Conservation (phyloP, 1,139 yeast species). For the Zhuliangozyma parablackwelliae region DNA sequence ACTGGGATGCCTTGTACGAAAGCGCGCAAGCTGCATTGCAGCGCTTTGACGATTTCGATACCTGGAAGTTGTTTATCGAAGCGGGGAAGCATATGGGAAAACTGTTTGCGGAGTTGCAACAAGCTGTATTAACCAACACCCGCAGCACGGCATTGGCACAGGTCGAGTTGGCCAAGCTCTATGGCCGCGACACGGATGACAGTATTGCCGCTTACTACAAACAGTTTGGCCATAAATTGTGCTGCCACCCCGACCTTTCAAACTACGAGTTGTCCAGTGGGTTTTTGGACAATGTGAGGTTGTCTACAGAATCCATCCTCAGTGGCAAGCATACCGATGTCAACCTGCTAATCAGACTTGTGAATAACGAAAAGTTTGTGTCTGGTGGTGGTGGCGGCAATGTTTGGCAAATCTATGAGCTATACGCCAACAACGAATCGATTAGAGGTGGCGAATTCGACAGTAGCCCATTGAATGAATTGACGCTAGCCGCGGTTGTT, state of each 20-base stretch:
- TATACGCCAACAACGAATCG: conserved; percentile 4
- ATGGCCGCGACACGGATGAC: conserved; percentile 10
- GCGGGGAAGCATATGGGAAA: conserved; percentile 34
- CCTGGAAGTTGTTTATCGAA: conserved; percentile 51
- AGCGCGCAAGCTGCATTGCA: conserved; percentile 7
- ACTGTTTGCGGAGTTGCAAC: conserved; percentile 20
- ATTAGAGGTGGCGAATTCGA: conserved; percentile 13
- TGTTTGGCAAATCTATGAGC: conserved; percentile 33
- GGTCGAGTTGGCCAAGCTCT: conserved; percentile 39
- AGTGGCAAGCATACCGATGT: conserved; percentile 12
- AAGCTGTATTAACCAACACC: conserved; percentile 21
- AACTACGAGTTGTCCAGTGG: conserved; percentile 21
- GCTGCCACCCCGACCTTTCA: conserved; percentile 58
- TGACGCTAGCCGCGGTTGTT: conserved; percentile 48
- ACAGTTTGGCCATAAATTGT: conserved; percentile 46
- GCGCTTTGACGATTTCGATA: conserved; percentile 52
- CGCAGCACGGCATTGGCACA: conserved; percentile 58
- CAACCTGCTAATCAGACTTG: conserved; percentile 33
- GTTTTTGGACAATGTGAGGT: conserved; percentile 9
- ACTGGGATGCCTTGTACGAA: conserved; percentile 43
- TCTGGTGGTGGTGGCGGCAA: conserved; percentile 11
- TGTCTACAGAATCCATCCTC: conserved; percentile 7
- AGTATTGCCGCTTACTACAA: conserved; percentile 40
- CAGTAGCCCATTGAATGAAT: conserved; percentile 52
- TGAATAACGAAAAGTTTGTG: conserved; percentile 50